Evolutionary conservation across 176 grass and related monocot species (phyloP).

Genomic region (Oryza glaberrima): DNA sequence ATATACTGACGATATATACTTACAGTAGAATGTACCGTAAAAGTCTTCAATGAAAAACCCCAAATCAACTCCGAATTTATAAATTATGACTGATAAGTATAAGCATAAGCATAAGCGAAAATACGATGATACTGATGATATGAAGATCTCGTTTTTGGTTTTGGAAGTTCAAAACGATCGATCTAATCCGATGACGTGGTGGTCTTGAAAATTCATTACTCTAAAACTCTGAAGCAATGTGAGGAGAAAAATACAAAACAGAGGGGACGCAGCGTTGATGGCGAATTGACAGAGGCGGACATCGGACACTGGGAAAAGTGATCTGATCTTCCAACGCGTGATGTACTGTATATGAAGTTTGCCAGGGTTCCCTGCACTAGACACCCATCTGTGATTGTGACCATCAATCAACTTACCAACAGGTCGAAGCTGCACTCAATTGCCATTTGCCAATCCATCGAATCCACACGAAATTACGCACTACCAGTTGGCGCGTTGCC

Average conservation of each 20-base stretch:
- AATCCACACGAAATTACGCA: not conserved
- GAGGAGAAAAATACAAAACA: not conserved
- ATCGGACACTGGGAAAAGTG: not conserved
- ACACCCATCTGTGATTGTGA: not conserved
- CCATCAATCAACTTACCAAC: not conserved
- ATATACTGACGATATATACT: too few relatives aligned
- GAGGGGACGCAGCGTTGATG: not conserved
- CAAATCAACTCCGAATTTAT: too few relatives aligned
- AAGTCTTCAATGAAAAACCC: too few relatives aligned
- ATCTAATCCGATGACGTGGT: not conserved
- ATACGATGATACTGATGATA: too few relatives aligned
- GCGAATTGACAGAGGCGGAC: not conserved
- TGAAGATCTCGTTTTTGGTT: not conserved
- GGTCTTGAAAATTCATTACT: too few relatives aligned
- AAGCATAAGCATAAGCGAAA: too few relatives aligned
- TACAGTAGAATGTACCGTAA: too few relatives aligned
- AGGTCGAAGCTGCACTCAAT: not conserved
- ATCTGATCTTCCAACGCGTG: not conserved
- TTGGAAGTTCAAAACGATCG: not conserved
- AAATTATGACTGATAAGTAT: too few relatives aligned
- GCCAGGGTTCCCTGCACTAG: not conserved
- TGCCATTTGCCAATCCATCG: not conserved
- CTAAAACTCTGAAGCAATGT: not conserved
- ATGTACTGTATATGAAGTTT: not conserved
- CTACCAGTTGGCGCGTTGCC: not conserved